A percentile compares a stretch with the other conserved stretches of the same genome.
Evolutionary conservation across 169 alveolate species (phyloP).

Genomic region (Cryptosporidium meleagridis): DNA sequence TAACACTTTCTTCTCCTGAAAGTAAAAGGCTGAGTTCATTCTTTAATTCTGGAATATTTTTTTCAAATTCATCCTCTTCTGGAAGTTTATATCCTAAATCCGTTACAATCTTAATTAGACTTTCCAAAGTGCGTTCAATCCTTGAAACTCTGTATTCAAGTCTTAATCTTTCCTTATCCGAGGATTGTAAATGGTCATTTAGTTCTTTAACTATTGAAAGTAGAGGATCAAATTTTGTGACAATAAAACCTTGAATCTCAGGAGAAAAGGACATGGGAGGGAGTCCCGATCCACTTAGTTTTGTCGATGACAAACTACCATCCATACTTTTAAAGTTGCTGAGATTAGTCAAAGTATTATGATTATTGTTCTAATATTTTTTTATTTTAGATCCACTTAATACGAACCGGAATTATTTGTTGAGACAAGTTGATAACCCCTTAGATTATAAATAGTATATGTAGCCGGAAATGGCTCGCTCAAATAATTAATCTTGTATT

Average conservation of each 20-base stretch:
- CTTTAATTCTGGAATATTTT: conserved; percentile 67
- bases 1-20: conserved; percentile 66
- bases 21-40: conserved; percentile 56
- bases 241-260: conserved; percentile 86
- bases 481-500: neutral
- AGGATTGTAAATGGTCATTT: conserved; percentile 87
- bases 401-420: neutral
- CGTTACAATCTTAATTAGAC: conserved; percentile 56
- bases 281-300: conserved; percentile 38
- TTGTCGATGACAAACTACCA: neutral
- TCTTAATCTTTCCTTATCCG: conserved; percentile 84
- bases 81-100: conserved; percentile 72
- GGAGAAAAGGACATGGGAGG: conserved; percentile 81
- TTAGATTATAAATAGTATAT: too few relatives aligned
- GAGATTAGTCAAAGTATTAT: neutral
- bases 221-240: conserved; percentile 90
- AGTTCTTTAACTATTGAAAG: conserved; percentile 89
- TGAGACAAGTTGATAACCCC: neutral
- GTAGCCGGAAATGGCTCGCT: neutral
- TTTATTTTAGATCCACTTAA: conserved; percentile 2
- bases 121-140: conserved; percentile 59
- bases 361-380: neutral
- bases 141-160: conserved; percentile 65
- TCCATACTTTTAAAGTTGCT: conserved; percentile 14
- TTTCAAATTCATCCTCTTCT: conserved; percentile 53